Conservation (phyloP, 2,329 filamentous ascomycete genomes). For the Parasarocladium wereldwijsianum region DNA sequence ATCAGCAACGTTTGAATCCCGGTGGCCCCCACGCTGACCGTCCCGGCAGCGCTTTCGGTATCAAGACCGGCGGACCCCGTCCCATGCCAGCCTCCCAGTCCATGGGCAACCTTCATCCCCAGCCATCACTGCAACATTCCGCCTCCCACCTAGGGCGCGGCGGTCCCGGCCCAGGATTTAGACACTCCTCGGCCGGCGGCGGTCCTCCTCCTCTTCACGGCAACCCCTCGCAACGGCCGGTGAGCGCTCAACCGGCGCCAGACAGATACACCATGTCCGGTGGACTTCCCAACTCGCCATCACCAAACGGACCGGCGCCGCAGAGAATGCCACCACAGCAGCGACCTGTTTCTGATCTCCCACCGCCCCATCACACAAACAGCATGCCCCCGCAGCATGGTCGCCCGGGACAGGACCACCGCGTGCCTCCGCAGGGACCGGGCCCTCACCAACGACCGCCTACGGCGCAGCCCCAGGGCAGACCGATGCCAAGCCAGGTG, state of each 20-base stretch:
- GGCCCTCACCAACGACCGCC: constrained; percentile 1
- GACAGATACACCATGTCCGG: constrained; percentile 4
- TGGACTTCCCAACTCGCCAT: not conserved
- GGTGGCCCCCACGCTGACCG: constrained; percentile 30
- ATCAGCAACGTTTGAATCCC: constrained; percentile 2
- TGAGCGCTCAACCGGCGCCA: constrained; percentile 1
- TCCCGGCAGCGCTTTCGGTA: constrained; percentile 37
- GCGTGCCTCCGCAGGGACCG: constrained; percentile 1
- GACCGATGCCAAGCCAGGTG: constrained; percentile 1
- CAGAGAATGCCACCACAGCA: not conserved
- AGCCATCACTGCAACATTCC: constrained; percentile 19
- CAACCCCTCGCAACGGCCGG: constrained; percentile 7
- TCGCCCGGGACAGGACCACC: too few relatives aligned
- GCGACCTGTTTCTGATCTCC: too few relatives aligned
- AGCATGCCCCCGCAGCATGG: constrained; percentile 5
- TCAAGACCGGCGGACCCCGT: constrained; percentile 23
- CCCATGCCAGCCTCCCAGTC: constrained; percentile 21
- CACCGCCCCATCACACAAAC: too few relatives aligned
- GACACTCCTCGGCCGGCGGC: constrained; percentile 23
- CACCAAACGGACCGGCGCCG: not conserved
- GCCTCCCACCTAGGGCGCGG: constrained; percentile 24
- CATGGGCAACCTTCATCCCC: constrained; percentile 29
- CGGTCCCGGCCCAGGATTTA: constrained; percentile 24
- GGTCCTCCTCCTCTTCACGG: constrained; percentile 5
- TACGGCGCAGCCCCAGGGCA: constrained; percentile 2